Base-by-base conservation (phyloP, 108 stramenopile species). In the Pinguiococcus pyrenoidosus region DNA sequence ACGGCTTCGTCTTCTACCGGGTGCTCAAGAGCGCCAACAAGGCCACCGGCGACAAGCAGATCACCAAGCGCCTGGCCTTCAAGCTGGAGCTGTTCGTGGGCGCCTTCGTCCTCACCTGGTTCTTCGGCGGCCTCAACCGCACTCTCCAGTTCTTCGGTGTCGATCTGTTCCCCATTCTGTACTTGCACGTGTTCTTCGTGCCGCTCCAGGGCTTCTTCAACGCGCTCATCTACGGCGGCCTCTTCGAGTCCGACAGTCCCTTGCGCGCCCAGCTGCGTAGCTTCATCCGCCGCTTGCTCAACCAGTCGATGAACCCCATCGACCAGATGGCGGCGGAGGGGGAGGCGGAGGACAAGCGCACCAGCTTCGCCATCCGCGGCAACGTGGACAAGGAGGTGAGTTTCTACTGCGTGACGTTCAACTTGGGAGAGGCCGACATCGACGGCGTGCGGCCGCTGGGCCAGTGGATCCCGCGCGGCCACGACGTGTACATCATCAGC, bases 141-240 rank as follows among this genome's bases (percentile, higher is more conserved):
- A n/a, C n/a, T n/a, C n/a, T n/a, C n/a, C n/a, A n/a, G n/a, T n/a
- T n/a, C n/a, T n/a, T n/a, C n/a, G n/a, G n/a, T n/a, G n/a, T n/a
- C n/a, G n/a, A n/a, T n/a, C 13, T 35, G 6, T 51, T 34, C n/a
- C 22, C 39, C 34, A 36, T 14, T 12, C 12, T 13, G 18, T 6
- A 37, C 5, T 42, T 51, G 22, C 36, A 51, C 13, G 8, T 14
- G 4, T 7, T 51, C 40, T 51, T 51, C 24, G 36, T 51, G 16
- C n/a, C 50, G 5, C 32, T 51, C 6, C 50, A 51, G 32, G 50
- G 50, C 13, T 51, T 51, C 13, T 17, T 51, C 4, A 26, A 51
- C 32, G 28, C 50, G 6, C 6, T 42, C 16, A 7, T 22, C 4
- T 51, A 51, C 24, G 22, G 50, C 33, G 46, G 46, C 8, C 17